A percentile compares a stretch with the other conserved stretches of the same genome.
phyloP scores from a whole-genome alignment of 441 rosid species.

The Populus hybrid region DNA sequence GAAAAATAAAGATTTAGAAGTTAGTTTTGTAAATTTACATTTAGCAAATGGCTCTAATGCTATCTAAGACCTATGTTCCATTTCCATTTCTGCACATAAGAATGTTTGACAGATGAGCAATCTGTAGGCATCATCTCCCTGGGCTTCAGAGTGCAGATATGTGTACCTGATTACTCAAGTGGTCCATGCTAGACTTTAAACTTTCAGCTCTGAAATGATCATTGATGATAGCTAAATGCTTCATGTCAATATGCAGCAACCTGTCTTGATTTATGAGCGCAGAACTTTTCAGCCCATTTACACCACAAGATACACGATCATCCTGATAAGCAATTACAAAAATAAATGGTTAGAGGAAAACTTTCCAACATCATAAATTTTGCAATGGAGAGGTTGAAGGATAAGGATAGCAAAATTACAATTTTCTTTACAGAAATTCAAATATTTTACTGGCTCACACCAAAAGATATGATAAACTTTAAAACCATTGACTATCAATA shows the following conservation, averaged over 20 bases:
- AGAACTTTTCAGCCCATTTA: constrained; percentile 41
- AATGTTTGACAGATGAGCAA: background rate
- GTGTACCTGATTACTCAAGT: constrained; percentile 76
- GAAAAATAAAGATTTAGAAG: background rate
- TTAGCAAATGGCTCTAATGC: background rate
- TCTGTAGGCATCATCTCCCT: background rate
- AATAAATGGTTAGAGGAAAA: constrained; percentile 17
- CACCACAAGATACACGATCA: constrained; percentile 32
- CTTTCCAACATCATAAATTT: background rate
- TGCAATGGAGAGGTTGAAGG: background rate
- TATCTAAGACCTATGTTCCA: background rate
- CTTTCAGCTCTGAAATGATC: constrained; percentile 63
- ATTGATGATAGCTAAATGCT: constrained; percentile 49
- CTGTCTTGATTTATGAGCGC: constrained; percentile 36
- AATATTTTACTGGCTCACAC: background rate
- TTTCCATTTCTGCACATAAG: constrained; percentile 9
- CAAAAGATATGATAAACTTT: background rate
- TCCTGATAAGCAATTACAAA: constrained; percentile 45
- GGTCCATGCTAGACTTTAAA: constrained; percentile 88
- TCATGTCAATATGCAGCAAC: constrained; percentile 38
- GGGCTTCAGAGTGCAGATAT: constrained; percentile 2
- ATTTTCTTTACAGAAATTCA: background rate
- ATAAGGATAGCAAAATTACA: background rate
- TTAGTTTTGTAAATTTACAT: background rate
- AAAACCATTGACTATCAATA: background rate